Conservation (phyloP, 2,329 filamentous ascomycete genomes). For the Juglanconis sp. region DNA sequence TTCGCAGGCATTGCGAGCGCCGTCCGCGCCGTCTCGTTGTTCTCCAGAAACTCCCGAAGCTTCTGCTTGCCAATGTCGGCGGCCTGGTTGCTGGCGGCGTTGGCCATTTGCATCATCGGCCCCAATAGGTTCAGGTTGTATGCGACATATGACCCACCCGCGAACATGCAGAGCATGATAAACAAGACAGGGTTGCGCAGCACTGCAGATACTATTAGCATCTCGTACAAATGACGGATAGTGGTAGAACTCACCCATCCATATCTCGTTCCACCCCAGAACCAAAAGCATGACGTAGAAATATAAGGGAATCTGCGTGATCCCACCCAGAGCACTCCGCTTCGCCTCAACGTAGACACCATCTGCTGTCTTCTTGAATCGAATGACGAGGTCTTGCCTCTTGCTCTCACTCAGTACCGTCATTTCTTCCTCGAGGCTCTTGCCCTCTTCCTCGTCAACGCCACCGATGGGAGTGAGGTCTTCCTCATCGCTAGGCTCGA, state of each 20-base stretch:
- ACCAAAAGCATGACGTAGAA: conserved; percentile 88
- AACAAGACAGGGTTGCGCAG: conserved; percentile 92
- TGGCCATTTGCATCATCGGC: conserved; percentile 91
- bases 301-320: conserved; percentile 90
- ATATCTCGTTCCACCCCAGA: conserved; percentile 97
- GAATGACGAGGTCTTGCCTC: conserved; percentile 82
- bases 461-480: conserved; percentile 86
- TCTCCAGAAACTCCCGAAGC: conserved; percentile 84
- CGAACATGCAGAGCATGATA: conserved; percentile 76
- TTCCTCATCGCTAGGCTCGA: conserved; percentile 81
- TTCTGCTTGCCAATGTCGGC: conserved; percentile 89
- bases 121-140: conserved; percentile 94
- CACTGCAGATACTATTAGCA: conserved; percentile 50
- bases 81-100: conserved; percentile 82
- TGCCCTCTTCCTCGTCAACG: conserved; percentile 90
- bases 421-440: conserved; percentile 94
- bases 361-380: conserved; percentile 98
- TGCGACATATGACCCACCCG: conserved; percentile 78
- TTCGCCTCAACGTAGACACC: conserved; percentile 98
- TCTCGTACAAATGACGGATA: conserved; percentile 8
- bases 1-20: conserved; percentile 71
- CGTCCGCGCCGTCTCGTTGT: conserved; percentile 78
- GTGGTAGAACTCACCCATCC: conserved; percentile 68
- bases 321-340: conserved; percentile 89
- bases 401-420: conserved; percentile 88